These are phyloP conservation scores for Rhizopogon sp. DNA, from an alignment of 768 basidiomycete species.

Conservation along the genomic window DNA sequence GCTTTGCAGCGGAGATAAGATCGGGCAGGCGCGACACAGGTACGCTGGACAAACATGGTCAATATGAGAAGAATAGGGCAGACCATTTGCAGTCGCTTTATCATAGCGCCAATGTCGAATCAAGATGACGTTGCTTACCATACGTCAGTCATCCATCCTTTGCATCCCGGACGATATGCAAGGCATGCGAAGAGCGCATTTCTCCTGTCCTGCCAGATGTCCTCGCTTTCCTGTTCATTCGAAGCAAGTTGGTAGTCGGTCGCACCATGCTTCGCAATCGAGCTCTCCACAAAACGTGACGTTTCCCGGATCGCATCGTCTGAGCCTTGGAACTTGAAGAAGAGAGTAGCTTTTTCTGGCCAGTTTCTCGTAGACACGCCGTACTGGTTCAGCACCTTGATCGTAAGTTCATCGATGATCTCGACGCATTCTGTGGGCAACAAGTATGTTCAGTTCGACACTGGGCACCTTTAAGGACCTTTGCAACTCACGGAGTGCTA, in stretches of 20 bases:
- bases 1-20: conserved; percentile 36
- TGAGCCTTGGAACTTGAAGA: conserved; percentile 42
- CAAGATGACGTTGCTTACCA: conserved; percentile 12
- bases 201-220: conserved; percentile 32
- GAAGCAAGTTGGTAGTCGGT: conserved; percentile 33
- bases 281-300: conserved; percentile 24
- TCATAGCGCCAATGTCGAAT: not conserved
- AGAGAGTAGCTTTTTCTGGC: conserved; percentile 30
- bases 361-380: conserved; percentile 23
- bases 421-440: conserved; percentile 36
- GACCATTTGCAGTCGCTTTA: not conserved
- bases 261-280: conserved; percentile 34
- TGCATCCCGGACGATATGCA: conserved; percentile 27
- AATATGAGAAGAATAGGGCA: not conserved
- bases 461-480: not conserved
- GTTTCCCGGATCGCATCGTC: conserved; percentile 27
- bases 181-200: conserved; percentile 22
- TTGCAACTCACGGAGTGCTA: conserved; percentile 16
- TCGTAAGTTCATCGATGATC: conserved; percentile 35
- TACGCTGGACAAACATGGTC: conserved; percentile 15
- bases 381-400: conserved; percentile 19
- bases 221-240: conserved; percentile 30
- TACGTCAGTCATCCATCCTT: conserved; percentile 38
- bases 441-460: not conserved
- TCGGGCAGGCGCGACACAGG: conserved; percentile 30